These are phyloP conservation scores for Hibiscus tridactylites DNA, from an alignment of 345 rosid species.

Conservation along the genomic window DNA sequence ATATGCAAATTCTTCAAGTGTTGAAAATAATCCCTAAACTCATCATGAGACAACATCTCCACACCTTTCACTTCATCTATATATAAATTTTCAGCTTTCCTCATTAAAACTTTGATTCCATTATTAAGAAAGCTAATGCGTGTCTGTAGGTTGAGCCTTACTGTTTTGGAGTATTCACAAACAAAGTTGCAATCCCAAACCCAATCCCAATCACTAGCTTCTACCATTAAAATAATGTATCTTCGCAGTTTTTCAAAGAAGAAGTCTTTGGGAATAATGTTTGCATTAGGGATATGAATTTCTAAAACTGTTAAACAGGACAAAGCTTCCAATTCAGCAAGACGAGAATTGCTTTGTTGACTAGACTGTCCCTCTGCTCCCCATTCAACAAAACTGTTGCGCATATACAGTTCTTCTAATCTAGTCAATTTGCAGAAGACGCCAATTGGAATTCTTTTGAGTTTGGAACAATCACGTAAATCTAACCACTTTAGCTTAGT, in stretches of 20 bases:
- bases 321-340: slow-evolving; percentile 20
- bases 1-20: background rate
- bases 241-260: background rate
- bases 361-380: background rate
- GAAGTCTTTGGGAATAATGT: slow-evolving; percentile 2
- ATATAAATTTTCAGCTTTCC: slow-evolving; percentile 6
- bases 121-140: background rate
- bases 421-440: slow-evolving; percentile 12
- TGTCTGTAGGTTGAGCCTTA: background rate
- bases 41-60: background rate
- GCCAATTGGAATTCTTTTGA: slow-evolving; percentile 8
- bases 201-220: too few relatives aligned
- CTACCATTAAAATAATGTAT: background rate
- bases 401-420: slow-evolving; percentile 25
- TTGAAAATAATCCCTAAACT: background rate
- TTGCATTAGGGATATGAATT: background rate
- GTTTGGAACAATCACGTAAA: background rate
- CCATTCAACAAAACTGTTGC: slow-evolving; percentile 1
- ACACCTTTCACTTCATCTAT: background rate
- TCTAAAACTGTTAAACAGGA: slow-evolving; percentile 5
- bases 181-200: background rate
- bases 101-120: background rate
- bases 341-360: slow-evolving; percentile 8
- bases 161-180: background rate
- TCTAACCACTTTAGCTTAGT: slow-evolving; percentile 8